Evolutionary conservation across 192 early-diverging fungal genomes (phyloP).

Genomic region (Linnemannia exigua): DNA sequence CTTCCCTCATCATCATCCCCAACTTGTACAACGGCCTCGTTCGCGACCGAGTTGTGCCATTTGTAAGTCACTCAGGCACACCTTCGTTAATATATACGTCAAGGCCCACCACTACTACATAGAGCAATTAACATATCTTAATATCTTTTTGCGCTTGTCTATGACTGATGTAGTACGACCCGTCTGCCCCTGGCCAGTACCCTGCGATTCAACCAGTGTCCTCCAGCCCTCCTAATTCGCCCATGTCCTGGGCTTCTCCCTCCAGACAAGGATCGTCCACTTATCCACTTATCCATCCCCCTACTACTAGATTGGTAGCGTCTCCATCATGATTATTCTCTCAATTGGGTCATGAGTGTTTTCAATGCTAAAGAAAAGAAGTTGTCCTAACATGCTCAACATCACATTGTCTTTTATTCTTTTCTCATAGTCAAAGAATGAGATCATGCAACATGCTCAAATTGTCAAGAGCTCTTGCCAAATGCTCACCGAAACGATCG

Average conservation of each 20-base stretch:
- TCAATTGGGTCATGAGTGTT: not conserved
- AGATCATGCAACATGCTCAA: slow-evolving; percentile 62
- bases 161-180: not conserved
- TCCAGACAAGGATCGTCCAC: not conserved
- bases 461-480: slow-evolving; percentile 67
- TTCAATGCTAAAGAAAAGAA: not conserved
- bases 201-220: not conserved
- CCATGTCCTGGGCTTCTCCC: not conserved
- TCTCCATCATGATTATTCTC: not conserved
- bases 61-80: not conserved
- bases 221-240: not conserved
- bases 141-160: not conserved
- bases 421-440: slow-evolving; percentile 28
- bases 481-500: slow-evolving; percentile 63
- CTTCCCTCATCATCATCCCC: slow-evolving; percentile 1
- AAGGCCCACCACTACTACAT: not conserved
- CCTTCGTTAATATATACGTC: not conserved
- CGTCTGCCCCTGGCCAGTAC: not conserved
- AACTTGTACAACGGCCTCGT: not conserved
- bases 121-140: not conserved
- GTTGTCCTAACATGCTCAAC: not conserved
- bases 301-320: not conserved
- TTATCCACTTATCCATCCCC: not conserved
- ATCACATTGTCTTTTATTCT: not conserved
- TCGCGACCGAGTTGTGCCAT: not conserved